phyloP scores from a whole-genome alignment of 2,329 filamentous ascomycete genomes.

The Pseudogymnoascus sp. region DNA sequence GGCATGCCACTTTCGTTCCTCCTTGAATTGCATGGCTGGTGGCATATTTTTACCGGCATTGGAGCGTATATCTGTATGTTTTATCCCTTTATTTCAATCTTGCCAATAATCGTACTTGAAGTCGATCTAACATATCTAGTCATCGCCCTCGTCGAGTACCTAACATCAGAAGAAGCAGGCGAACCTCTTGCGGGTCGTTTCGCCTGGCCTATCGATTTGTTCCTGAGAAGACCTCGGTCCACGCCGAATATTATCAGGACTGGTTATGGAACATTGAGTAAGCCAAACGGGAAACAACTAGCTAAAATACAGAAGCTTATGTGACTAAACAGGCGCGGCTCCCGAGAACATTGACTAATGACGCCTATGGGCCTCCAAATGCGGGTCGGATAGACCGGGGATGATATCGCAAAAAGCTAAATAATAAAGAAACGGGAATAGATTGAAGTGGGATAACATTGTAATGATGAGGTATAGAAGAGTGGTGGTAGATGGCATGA shows the following conservation, averaged over 20 bases:
- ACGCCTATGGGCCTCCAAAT: background rate
- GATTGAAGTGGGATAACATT: background rate
- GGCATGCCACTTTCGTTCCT: slow-evolving; percentile 50
- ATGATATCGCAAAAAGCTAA: background rate
- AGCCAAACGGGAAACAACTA: background rate
- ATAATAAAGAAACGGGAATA: background rate
- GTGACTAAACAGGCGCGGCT: background rate
- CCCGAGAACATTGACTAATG: background rate
- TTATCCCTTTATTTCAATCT: too few relatives aligned
- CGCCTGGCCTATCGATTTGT: slow-evolving; percentile 24
- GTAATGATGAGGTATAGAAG: background rate
- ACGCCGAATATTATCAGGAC: background rate
- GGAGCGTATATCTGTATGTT: slow-evolving; percentile 36
- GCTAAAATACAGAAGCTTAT: background rate
- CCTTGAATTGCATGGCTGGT: slow-evolving; percentile 57
- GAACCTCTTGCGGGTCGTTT: slow-evolving; percentile 22
- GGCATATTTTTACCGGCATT: slow-evolving; percentile 54
- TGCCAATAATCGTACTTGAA: background rate
- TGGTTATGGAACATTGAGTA: background rate
- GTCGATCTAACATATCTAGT: slow-evolving; percentile 19
- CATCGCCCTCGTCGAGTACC: slow-evolving; percentile 29
- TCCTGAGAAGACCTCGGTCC: background rate
- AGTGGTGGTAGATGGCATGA: background rate
- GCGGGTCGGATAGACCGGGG: background rate
- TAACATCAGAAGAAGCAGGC: slow-evolving; percentile 28